phyloP scores from a whole-genome alignment of 805 yeast genomes.

The Candida xyloterini region DNA sequence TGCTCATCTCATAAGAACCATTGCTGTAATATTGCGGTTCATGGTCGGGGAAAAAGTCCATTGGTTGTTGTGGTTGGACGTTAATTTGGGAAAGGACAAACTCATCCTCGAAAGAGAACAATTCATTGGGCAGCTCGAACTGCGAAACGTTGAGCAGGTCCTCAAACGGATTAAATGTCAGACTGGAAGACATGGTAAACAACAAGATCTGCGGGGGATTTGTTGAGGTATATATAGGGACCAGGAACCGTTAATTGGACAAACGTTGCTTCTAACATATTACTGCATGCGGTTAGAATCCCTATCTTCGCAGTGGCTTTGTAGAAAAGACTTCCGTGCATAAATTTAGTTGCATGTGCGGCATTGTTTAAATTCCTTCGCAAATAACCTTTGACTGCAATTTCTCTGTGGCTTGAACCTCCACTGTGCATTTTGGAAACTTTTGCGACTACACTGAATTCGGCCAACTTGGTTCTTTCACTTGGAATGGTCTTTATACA shows the following conservation, averaged over 20 bases:
- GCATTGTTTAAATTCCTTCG: constrained; percentile 9
- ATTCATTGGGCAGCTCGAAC: constrained; percentile 11
- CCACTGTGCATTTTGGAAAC: too few relatives aligned
- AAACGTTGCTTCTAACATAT: constrained; percentile 4
- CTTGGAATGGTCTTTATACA: too few relatives aligned
- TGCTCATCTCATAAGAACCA: constrained; percentile 9
- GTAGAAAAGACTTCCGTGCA: constrained; percentile 9
- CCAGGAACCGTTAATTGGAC: neutral
- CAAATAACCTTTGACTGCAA: neutral
- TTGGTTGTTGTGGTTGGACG: constrained; percentile 1
- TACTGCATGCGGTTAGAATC: constrained; percentile 10
- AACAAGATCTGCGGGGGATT: neutral
- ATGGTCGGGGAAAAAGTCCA: constrained; percentile 5
- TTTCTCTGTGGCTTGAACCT: too few relatives aligned
- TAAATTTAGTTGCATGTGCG: constrained; percentile 8
- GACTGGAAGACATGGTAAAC: constrained; percentile 11
- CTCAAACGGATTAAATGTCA: constrained; percentile 16
- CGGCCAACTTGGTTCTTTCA: too few relatives aligned
- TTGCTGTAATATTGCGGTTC: constrained; percentile 12
- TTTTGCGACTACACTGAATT: too few relatives aligned
- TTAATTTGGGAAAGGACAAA: constrained; percentile 4
- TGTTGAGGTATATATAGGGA: constrained; percentile 1
- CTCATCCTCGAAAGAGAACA: constrained; percentile 15
- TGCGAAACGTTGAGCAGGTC: constrained; percentile 8
- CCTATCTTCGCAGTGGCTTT: constrained; percentile 5